A percentile compares a stretch with the other conserved stretches of the same genome.
phyloP scores from a whole-genome alignment of 768 basidiomycete genomes.

The Tulasnella sp. region DNA sequence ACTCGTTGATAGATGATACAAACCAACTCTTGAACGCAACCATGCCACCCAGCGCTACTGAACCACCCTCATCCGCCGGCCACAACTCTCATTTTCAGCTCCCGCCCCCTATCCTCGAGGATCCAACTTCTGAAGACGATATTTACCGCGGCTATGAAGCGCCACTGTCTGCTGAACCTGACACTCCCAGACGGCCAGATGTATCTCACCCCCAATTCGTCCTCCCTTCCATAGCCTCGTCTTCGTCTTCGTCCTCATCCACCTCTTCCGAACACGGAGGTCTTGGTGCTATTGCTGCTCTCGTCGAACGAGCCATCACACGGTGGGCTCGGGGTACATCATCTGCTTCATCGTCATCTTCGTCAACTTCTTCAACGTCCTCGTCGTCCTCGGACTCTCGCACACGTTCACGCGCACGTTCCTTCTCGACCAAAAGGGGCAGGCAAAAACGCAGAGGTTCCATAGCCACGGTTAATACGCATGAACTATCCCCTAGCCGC shows the following conservation, averaged over 20 bases:
- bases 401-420: constrained; percentile 28
- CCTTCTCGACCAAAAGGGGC: constrained; percentile 25
- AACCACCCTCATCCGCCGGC: neutral
- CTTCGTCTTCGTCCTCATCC: constrained; percentile 30
- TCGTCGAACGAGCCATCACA: constrained; percentile 57
- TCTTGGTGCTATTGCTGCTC: constrained; percentile 43
- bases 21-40: no score
- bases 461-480: constrained; percentile 39
- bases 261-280: constrained; percentile 25
- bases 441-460: constrained; percentile 40
- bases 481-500: constrained; percentile 47
- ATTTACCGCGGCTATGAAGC: constrained; percentile 44
- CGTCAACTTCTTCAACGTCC: constrained; percentile 34
- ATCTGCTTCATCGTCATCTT: constrained; percentile 23
- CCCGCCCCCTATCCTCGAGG: neutral
- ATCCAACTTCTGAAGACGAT: constrained; percentile 28
- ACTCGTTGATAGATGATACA: no score
- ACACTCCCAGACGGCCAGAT: constrained; percentile 17
- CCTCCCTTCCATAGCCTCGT: constrained; percentile 22
- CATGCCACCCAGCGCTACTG: no score
- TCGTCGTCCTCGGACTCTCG: constrained; percentile 29
- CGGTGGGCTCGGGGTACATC: constrained; percentile 47
- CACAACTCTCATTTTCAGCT: neutral
- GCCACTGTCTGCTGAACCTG: constrained; percentile 21
- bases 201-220: constrained; percentile 23